phyloP scores from a whole-genome alignment of 306 rosid species.

The Psophocarpus tetragonolobus region DNA sequence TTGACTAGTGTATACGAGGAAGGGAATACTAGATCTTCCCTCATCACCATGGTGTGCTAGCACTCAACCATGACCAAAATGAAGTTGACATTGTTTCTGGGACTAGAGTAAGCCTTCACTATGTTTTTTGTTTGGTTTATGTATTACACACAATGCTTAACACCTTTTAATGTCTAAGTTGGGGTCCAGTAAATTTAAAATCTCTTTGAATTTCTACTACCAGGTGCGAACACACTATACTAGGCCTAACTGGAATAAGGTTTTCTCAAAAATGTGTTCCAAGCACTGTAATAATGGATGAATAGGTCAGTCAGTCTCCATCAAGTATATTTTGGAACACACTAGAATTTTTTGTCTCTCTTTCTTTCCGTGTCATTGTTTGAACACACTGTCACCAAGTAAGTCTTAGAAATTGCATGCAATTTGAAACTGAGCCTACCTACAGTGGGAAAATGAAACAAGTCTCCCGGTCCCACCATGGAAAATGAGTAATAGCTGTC shows the following conservation, averaged over 20 bases:
- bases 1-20: constrained; percentile 98
- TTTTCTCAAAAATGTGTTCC: constrained; percentile 82
- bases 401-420: not conserved
- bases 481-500: no score
- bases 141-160: not conserved
- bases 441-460: no score
- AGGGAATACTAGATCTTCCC: constrained; percentile 98
- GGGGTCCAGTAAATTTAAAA: constrained; percentile 13
- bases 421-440: no score
- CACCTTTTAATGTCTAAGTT: constrained; percentile 1
- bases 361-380: not conserved
- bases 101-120: constrained; percentile 66
- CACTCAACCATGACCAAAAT: constrained; percentile 97
- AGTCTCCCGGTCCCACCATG: no score
- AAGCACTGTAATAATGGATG: constrained; percentile 87
- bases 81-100: constrained; percentile 98
- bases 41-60: constrained; percentile 99
- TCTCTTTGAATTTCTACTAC: constrained; percentile 19
- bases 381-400: not conserved
- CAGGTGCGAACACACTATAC: constrained; percentile 99
- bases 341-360: not conserved
- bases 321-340: not conserved
- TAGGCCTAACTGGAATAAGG: constrained; percentile 99
- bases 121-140: constrained; percentile 10
- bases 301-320: constrained; percentile 66